These are phyloP conservation scores for Geranium incanum DNA, from an alignment of 441 rosid genomes.

Conservation along the genomic window DNA sequence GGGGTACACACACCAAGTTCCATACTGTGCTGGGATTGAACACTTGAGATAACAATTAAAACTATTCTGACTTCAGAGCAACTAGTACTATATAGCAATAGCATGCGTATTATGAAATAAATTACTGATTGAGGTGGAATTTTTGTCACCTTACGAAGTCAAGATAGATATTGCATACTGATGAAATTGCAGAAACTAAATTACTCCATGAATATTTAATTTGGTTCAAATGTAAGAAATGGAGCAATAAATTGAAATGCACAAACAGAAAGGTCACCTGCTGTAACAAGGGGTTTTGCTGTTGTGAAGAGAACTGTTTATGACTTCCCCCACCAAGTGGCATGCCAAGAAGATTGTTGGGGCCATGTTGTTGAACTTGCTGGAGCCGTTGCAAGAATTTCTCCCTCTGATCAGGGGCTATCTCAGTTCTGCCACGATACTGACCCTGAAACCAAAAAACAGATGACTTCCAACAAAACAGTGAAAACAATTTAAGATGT, in stretches of 20 bases:
- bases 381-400: conserved; percentile 74
- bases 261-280: conserved; percentile 47
- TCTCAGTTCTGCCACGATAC: conserved; percentile 85
- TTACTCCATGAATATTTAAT: neutral
- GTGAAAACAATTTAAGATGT: neutral
- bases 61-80: conserved; percentile 1
- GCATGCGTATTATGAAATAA: neutral
- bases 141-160: neutral
- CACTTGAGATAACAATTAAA: neutral
- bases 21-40: neutral
- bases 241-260: conserved; percentile 12
- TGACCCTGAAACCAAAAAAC: conserved; percentile 40
- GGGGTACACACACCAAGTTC: conserved; percentile 4
- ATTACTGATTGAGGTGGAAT: neutral
- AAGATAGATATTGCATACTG: neutral
- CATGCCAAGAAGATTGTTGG: conserved; percentile 62
- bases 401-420: conserved; percentile 93
- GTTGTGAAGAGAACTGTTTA: conserved; percentile 83
- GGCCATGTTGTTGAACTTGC: conserved; percentile 86
- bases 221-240: neutral
- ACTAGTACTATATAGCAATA: neutral
- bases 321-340: conserved; percentile 73
- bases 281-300: conserved; percentile 65
- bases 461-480: conserved; percentile 13
- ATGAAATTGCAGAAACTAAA: neutral